Conservation (phyloP, 2,329 filamentous ascomycete genomes). For the Trichoderma semiorbis region DNA sequence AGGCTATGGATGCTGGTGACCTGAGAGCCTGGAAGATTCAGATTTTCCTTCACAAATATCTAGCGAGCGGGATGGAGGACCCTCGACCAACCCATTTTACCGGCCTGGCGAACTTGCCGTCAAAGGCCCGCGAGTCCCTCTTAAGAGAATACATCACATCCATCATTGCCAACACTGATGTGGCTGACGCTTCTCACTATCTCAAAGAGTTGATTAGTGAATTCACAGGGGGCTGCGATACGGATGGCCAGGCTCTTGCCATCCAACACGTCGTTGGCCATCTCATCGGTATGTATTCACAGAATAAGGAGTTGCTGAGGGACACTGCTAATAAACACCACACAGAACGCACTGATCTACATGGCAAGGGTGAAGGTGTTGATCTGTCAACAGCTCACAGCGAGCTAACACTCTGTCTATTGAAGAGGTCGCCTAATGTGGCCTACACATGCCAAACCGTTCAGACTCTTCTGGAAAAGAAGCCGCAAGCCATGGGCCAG, state of each 20-base stretch:
- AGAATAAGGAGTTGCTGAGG: no score
- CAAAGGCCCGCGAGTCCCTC: constrained; percentile 30
- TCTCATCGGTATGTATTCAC: constrained; percentile 35
- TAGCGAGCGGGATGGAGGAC: constrained; percentile 31
- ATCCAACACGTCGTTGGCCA: constrained; percentile 41
- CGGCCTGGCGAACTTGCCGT: constrained; percentile 28
- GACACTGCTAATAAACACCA: constrained; percentile 18
- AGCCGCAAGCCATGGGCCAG: constrained; percentile 50
- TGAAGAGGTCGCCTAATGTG: constrained; percentile 33
- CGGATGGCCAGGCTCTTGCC: constrained; percentile 42
- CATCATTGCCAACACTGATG: constrained; percentile 33
- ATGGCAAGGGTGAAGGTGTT: constrained; percentile 30
- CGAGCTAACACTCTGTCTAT: constrained; percentile 37
- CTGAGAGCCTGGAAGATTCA: constrained; percentile 45
- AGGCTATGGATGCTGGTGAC: constrained; percentile 35
- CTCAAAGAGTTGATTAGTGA: constrained; percentile 36
- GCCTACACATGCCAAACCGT: constrained; percentile 41
- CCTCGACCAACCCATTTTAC: constrained; percentile 35
- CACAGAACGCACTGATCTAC: constrained; percentile 30
- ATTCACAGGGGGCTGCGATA: constrained; percentile 30
- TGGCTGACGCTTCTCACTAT: constrained; percentile 36
- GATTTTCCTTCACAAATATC: constrained; percentile 40
- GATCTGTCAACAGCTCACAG: constrained; percentile 42
- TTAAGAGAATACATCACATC: constrained; percentile 32
- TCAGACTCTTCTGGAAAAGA: constrained; percentile 47